Evolutionary conservation across 768 basidiomycete species (phyloP).

Genomic region (Lentinus brumalis): DNA sequence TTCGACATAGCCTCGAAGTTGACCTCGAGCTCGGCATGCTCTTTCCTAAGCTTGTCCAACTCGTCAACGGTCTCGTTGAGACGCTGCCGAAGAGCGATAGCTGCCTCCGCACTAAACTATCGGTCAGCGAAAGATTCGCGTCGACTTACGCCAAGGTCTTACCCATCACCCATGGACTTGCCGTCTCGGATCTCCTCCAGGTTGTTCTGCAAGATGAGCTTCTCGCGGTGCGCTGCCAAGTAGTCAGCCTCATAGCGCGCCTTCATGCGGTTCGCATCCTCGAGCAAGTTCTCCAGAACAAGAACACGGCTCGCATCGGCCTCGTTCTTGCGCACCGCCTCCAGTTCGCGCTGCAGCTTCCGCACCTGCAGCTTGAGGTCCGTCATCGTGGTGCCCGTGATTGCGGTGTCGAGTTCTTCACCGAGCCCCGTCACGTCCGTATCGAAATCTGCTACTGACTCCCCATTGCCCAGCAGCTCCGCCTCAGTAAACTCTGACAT

Average conservation of each 20-base stretch:
- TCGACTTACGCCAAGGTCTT: constrained; percentile 23
- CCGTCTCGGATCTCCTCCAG: constrained; percentile 90
- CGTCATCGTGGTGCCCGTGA: constrained; percentile 85
- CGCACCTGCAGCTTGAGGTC: constrained; percentile 88
- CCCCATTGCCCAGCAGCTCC: constrained; percentile 42
- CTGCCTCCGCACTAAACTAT: constrained; percentile 69
- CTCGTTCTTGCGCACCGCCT: constrained; percentile 70
- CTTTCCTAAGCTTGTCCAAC: constrained; percentile 68
- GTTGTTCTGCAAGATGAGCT: constrained; percentile 75
- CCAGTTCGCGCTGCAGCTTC: constrained; percentile 79
- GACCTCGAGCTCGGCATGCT: constrained; percentile 72
- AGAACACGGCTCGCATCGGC: constrained; percentile 74
- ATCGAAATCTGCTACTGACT: constrained; percentile 40
- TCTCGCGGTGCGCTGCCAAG: constrained; percentile 79
- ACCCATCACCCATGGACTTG: constrained; percentile 85
- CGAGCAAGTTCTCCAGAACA: constrained; percentile 89
- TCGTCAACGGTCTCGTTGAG: constrained; percentile 87
- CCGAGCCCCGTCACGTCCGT: constrained; percentile 67
- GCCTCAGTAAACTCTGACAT: constrained; percentile 42
- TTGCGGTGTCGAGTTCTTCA: constrained; percentile 85
- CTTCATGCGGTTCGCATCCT: constrained; percentile 91
- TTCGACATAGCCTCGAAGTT: constrained; percentile 59
- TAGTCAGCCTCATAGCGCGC: constrained; percentile 87
- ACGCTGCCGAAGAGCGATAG: constrained; percentile 84
- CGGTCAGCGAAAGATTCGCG: not conserved